These are phyloP conservation scores for Albugo laibachii DNA, from an alignment of 352 stramenopile species.

Conservation along the genomic window DNA sequence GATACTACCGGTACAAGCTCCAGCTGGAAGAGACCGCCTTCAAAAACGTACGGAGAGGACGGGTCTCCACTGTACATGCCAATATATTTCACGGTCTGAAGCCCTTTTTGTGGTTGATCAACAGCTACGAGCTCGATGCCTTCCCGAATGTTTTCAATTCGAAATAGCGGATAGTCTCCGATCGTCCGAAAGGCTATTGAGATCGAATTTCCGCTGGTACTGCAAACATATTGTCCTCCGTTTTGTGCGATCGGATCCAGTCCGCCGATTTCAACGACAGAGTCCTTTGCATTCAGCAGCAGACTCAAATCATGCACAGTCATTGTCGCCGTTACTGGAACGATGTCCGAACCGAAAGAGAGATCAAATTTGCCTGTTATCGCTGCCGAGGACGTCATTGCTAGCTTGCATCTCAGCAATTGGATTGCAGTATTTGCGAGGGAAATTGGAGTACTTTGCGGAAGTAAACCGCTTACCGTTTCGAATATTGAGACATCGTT, in stretches of 20 bases:
- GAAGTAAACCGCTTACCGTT: constrained; percentile 21
- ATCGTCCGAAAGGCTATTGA: constrained; percentile 26
- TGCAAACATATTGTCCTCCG: no score
- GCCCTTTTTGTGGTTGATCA: constrained; percentile 34
- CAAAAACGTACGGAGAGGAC: background rate
- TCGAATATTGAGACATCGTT: constrained; percentile 52
- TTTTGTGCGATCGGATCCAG: constrained; percentile 14
- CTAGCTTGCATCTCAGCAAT: constrained; percentile 21
- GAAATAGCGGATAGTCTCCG: constrained; percentile 19
- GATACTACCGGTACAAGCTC: constrained; percentile 67
- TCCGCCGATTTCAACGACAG: constrained; percentile 19
- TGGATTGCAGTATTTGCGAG: constrained; percentile 46
- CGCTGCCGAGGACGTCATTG: constrained; percentile 11
- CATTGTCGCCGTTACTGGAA: constrained; percentile 21
- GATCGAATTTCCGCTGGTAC: constrained; percentile 15
- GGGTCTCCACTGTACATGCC: constrained; percentile 6
- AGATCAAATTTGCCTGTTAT: constrained; percentile 27
- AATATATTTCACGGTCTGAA: constrained; percentile 57
- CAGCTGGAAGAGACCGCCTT: constrained; percentile 57
- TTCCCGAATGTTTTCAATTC: constrained; percentile 18
- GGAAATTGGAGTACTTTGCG: constrained; percentile 13
- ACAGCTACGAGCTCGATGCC: constrained; percentile 27
- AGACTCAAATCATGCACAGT: constrained; percentile 15
- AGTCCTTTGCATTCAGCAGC: constrained; percentile 24
- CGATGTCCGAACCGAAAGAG: constrained; percentile 13